A percentile compares a stretch with the other conserved stretches of the same genome.
phyloP scores from a whole-genome alignment of 164 flowering plant species.

The Sedum album region DNA sequence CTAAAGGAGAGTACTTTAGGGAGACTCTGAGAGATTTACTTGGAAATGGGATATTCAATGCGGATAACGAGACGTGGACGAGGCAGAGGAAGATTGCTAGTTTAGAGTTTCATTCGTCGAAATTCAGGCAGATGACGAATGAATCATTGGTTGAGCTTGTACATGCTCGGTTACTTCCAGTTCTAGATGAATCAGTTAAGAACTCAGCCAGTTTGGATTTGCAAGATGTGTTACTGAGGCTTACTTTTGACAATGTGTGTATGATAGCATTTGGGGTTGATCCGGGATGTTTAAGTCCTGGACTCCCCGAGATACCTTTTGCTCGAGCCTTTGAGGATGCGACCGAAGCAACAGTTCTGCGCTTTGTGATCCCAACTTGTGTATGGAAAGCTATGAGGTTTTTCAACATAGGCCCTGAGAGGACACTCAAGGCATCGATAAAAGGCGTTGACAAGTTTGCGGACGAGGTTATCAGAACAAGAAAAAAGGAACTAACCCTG shows the following conservation, averaged over 20 bases:
- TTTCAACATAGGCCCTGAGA: slow-evolving; percentile 48
- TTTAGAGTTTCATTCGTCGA: slow-evolving; percentile 75
- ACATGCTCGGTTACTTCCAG: slow-evolving; percentile 53
- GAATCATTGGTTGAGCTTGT: slow-evolving; percentile 62
- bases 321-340: slow-evolving; percentile 81
- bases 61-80: slow-evolving; percentile 75
- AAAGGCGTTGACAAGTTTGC: slow-evolving; percentile 65
- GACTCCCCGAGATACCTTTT: slow-evolving; percentile 73
- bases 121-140: slow-evolving; percentile 49
- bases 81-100: slow-evolving; percentile 78
- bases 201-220: slow-evolving; percentile 32
- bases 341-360: slow-evolving; percentile 53
- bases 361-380: slow-evolving; percentile 63
- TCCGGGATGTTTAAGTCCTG: slow-evolving; percentile 66
- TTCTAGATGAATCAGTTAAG: slow-evolving; percentile 33
- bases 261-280: slow-evolving; percentile 93
- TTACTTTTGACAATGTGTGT: slow-evolving; percentile 92
- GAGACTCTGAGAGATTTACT: slow-evolving; percentile 53
- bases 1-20: slow-evolving; percentile 62
- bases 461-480: slow-evolving; percentile 40
- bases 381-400: slow-evolving; percentile 65
- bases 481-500: slow-evolving; percentile 58
- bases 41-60: slow-evolving; percentile 78
- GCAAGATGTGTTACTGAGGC: slow-evolving; percentile 67
- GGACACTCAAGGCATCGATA: slow-evolving; percentile 41